Base-by-base conservation (phyloP, 2,329 filamentous ascomycete genomes). In the Aspergillus sp. region DNA sequence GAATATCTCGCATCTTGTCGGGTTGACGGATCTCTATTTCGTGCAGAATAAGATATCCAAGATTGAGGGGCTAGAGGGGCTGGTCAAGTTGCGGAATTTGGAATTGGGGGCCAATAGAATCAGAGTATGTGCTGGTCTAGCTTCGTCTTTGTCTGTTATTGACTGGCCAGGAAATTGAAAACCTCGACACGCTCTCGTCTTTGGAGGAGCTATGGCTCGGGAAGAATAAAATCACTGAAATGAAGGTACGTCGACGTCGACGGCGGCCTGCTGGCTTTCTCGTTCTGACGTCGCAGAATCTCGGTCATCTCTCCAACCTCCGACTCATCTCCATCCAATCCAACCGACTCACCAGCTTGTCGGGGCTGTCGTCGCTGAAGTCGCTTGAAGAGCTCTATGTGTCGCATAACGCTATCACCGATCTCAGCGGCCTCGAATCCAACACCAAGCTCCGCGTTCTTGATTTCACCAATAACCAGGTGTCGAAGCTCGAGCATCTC, bases 41-140 rank as follows among this genome's bases (percentile, higher is more conserved):
- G 86, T 96, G 30, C 85, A 93, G 54, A 96, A 98, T 64, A 91
- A 91, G 60, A 93, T 98, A 54, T 73, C 74, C 44, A 78, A 70
- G 34, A 95, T 98, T 49, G 89, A 96, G 52, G 81, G 80, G 10
- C 67, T 98, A 7, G 81, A 86, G 4, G 78, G 76, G 0, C 64
- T 96, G 31, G 73, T 69, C 10, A 75, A 82, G 40, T 63, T 98
- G 46, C 79, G 75, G 39, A 91, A 88, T 61, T 65, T 98, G 36
- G 91, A 98, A 63, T 67, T 98, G 25, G 91, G 84, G 2, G 93
- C 86, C 12, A 98, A 98, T 61, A 74, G 85, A 29, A 91, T 98
- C 53, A 74, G 86, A 38, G 68, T 68, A 51, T 37, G 62, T 41
- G 4, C 24, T 28, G n/a, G 3, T 16, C 17, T 10, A 27, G 6